Base-by-base conservation (phyloP, 106 monocot species). In the Vanilla planifolia region DNA sequence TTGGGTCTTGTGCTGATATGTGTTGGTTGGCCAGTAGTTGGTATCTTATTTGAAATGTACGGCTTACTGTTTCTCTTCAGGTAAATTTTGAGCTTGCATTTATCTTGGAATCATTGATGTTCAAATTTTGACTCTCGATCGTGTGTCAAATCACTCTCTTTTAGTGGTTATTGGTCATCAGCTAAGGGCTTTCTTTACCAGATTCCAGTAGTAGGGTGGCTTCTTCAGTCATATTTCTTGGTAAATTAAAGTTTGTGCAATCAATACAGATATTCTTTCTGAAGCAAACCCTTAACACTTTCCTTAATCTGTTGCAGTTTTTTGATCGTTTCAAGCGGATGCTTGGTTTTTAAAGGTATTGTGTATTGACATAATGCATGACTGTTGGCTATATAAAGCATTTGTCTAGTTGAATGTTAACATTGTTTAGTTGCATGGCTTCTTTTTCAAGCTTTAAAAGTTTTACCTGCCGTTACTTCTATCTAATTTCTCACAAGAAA, bases 11-110 rank as follows among this genome's bases (percentile, higher is more conserved):
- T 93, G 67, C 89, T 89, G 43, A 80, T 93, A 56, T 74, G 89
- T 73, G 77, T 85, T 39, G 73, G 82, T 55, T 93, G 89, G 93
- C 89, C 93, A 37, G 59, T 89, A 65, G 42, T 69, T 70, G 93
- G 93, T 24, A 85, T 89, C n/a, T 75, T 93, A 14, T 55, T 85
- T 26, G 82, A 93, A 73, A 57, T 82, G 36, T 93, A 80, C 73
- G 93, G 93, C 59, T 73, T 74, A 17, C 25, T 72, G 43, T 66
- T 85, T 48, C 80, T 93, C 19, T 93, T 93, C 77, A 81, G 93
- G 93, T 93, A 30, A 67, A 4, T 51, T 62, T 5, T 44, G 41
- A 16, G 8, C 19, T 6, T 19, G n/a, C 46, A 19, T 46, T 20
- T 5, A 16, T 60, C 29, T 46, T 52, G 32, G 5, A 64, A 40